Conservation (phyloP, 139 green algal species). For the Chlamydomonas schloesseri region DNA sequence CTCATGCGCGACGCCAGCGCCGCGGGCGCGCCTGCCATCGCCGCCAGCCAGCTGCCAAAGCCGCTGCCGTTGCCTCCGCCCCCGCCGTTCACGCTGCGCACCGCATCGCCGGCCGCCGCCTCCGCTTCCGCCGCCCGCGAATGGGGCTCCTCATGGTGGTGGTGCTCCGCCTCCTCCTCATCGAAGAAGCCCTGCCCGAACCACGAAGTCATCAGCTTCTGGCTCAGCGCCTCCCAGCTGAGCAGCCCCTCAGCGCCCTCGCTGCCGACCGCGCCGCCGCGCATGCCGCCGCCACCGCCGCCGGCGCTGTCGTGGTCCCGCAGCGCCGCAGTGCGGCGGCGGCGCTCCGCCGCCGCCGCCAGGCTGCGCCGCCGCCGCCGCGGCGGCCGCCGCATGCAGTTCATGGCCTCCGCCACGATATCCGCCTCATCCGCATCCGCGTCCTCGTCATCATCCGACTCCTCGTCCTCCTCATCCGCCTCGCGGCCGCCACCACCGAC, state of each 20-base stretch:
- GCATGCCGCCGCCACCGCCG: not conserved
- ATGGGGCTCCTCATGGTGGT: not conserved
- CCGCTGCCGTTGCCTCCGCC: no score
- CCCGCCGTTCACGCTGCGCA: no score
- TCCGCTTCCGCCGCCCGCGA: not conserved
- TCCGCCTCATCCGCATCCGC: no score
- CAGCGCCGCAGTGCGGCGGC: no score
- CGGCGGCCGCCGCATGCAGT: no score
- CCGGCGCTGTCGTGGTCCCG: no score
- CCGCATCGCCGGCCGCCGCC: no score
- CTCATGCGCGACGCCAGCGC: no score
- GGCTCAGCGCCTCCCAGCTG: constrained; percentile 30
- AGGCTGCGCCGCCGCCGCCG: not conserved
- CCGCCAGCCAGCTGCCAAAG: not conserved
- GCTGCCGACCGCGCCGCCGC: not conserved
- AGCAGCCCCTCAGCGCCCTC: not conserved
- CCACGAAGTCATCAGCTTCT: constrained; percentile 37
- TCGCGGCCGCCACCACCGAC: not conserved
- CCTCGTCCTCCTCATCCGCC: not conserved
- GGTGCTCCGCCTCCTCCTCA: not conserved
- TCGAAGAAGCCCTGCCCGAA: constrained; percentile 37
- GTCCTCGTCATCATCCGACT: no score
- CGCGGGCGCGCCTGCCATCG: no score
- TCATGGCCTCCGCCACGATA: no score
- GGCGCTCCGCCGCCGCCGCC: no score